Conservation (phyloP, 768 basidiomycete species). For the Amyloporia xantha region DNA sequence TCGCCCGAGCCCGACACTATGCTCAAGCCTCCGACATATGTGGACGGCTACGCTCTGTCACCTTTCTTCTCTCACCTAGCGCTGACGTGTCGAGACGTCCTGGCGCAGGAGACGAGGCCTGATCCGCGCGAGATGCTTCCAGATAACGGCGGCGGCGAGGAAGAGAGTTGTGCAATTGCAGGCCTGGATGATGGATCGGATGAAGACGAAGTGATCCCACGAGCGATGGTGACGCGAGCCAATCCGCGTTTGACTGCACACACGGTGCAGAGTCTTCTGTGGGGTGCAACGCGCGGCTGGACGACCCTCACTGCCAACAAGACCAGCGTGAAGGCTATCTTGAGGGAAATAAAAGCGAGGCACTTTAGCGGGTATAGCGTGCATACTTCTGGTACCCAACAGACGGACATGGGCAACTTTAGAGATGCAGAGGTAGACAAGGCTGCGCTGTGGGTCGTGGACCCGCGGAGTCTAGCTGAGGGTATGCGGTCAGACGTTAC, state of each 20-base stretch:
- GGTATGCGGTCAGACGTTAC: slow-evolving; percentile 32
- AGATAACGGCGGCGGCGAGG: not conserved
- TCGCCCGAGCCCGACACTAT: slow-evolving; percentile 16
- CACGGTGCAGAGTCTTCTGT: slow-evolving; percentile 67
- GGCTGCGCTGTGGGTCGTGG: slow-evolving; percentile 66
- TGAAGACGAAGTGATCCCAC: slow-evolving; percentile 36
- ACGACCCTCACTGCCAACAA: slow-evolving; percentile 87
- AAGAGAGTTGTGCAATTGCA: not conserved
- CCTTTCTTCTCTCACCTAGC: slow-evolving; percentile 45
- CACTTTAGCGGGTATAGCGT: slow-evolving; percentile 30
- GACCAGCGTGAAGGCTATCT: slow-evolving; percentile 67
- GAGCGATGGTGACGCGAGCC: slow-evolving; percentile 45
- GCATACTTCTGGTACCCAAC: slow-evolving; percentile 12
- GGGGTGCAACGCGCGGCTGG: slow-evolving; percentile 64
- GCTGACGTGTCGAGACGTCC: slow-evolving; percentile 46
- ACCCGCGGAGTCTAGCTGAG: slow-evolving; percentile 77
- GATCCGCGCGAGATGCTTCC: slow-evolving; percentile 8
- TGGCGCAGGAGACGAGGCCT: slow-evolving; percentile 36
- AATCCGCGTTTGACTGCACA: slow-evolving; percentile 66
- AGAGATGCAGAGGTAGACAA: slow-evolving; percentile 17
- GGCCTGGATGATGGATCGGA: not conserved
- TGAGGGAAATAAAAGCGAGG: slow-evolving; percentile 53
- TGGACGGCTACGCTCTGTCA: slow-evolving; percentile 4
- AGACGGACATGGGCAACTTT: slow-evolving; percentile 8
- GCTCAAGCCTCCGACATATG: not conserved